Evolutionary conservation across 768 basidiomycete genomes (phyloP).

Genomic region (Tricholoma terreum): DNA sequence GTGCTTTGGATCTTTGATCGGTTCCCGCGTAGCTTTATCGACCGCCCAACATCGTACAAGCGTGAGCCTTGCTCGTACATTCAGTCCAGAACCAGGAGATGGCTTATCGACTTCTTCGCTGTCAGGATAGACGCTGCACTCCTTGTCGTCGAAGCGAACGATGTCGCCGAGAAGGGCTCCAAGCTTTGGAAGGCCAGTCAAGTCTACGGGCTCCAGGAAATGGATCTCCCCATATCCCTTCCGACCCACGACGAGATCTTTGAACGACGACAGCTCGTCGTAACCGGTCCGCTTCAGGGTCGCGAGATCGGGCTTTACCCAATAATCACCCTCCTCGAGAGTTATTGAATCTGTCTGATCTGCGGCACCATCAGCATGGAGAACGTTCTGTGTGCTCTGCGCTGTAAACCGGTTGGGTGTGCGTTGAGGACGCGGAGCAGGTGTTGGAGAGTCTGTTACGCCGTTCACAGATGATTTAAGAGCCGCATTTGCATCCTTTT

Average conservation of each 20-base stretch:
- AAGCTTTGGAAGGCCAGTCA: conserved; percentile 80
- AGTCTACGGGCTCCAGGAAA: conserved; percentile 79
- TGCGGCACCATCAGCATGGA: conserved; percentile 15
- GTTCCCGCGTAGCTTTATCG: conserved; percentile 88
- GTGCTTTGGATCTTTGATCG: conserved; percentile 78
- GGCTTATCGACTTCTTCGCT: conserved; percentile 84
- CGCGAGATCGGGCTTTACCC: conserved; percentile 75
- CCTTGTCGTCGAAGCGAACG: conserved; percentile 86
- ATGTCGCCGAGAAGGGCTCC: conserved; percentile 82
- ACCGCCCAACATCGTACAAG: conserved; percentile 83
- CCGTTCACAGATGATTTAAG: conserved; percentile 26
- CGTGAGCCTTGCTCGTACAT: conserved; percentile 78
- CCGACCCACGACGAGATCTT: conserved; percentile 84
- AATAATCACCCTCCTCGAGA: conserved; percentile 87
- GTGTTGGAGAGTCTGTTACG: conserved; percentile 34
- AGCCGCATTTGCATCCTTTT: conserved; percentile 55
- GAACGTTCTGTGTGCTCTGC: conserved; percentile 27
- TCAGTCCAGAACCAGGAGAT: conserved; percentile 78
- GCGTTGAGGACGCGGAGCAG: conserved; percentile 34
- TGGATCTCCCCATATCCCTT: conserved; percentile 86
- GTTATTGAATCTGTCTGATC: conserved; percentile 32
- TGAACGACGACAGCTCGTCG: conserved; percentile 69
- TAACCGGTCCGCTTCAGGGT: conserved; percentile 69
- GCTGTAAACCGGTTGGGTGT: conserved; percentile 41
- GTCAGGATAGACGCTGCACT: conserved; percentile 92